Evolutionary conservation across 257 asterid genomes (phyloP).

Genomic region (Salvia splendens): DNA sequence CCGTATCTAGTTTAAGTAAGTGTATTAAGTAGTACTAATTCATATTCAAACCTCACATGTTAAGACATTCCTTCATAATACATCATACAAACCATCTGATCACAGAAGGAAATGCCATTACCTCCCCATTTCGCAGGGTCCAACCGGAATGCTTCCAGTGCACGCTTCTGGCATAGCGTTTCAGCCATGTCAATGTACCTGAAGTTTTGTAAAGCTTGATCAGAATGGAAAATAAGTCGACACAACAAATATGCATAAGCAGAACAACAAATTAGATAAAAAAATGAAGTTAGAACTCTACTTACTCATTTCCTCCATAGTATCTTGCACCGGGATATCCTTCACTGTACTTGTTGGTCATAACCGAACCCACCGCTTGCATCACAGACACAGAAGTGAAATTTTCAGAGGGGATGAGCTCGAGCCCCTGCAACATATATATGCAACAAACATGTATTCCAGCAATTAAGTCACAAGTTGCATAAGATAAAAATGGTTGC

Average conservation of each 20-base stretch:
- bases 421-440: constrained; percentile 63
- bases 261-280: not conserved
- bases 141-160: constrained; percentile 78
- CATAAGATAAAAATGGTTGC: no score
- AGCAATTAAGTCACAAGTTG: constrained; percentile 17
- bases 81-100: no score
- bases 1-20: not conserved
- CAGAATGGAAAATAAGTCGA: constrained; percentile 15
- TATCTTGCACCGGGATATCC: constrained; percentile 96
- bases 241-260: not conserved
- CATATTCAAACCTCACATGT: constrained; percentile 13
- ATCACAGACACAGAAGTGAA: constrained; percentile 79
- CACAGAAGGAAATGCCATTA: constrained; percentile 25
- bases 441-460: not conserved
- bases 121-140: constrained; percentile 99
- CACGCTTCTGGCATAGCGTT: constrained; percentile 84
- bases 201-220: constrained; percentile 6
- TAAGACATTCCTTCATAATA: not conserved
- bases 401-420: constrained; percentile 75
- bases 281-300: constrained; percentile 6
- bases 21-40: no score
- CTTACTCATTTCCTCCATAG: constrained; percentile 92
- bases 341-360: constrained; percentile 96
- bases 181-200: constrained; percentile 96
- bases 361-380: constrained; percentile 93